phyloP scores from a whole-genome alignment of 2,329 filamentous ascomycete species.

The Sordariomycetes sp. region DNA sequence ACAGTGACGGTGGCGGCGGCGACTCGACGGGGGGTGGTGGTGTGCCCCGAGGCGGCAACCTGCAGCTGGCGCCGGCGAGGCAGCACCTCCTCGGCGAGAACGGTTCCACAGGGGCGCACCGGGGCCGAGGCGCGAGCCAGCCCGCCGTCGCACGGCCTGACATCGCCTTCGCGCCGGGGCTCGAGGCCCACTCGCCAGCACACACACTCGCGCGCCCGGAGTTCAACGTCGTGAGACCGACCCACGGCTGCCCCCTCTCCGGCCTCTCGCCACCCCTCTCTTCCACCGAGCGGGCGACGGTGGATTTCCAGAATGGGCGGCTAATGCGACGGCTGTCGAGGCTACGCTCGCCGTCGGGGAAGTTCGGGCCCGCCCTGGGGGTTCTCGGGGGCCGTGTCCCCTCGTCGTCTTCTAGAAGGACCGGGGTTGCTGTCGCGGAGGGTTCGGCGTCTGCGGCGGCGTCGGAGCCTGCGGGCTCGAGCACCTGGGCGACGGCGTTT shows the following conservation, averaged over 20 bases:
- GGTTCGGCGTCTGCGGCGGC: not conserved
- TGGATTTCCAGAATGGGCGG: constrained; percentile 36
- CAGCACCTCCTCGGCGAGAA: not conserved
- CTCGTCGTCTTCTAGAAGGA: not conserved
- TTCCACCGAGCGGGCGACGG: constrained; percentile 18
- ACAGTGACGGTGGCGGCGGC: not conserved
- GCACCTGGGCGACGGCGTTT: constrained; percentile 46
- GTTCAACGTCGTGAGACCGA: constrained; percentile 31
- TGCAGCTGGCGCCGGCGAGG: not conserved
- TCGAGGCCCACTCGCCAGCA: constrained; percentile 25
- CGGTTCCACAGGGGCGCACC: not conserved
- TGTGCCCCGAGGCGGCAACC: constrained; percentile 7
- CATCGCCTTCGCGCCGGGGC: constrained; percentile 23
- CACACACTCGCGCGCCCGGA: constrained; percentile 18
- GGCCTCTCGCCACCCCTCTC: constrained; percentile 21
- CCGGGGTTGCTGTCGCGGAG: not conserved
- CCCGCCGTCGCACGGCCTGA: not conserved
- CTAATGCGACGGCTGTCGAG: constrained; percentile 32
- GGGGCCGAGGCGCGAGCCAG: not conserved
- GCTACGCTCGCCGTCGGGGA: constrained; percentile 31
- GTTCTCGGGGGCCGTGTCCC: constrained; percentile 15
- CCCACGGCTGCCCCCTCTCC: constrained; percentile 25
- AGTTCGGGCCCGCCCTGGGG: constrained; percentile 34
- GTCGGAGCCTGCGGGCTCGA: not conserved
- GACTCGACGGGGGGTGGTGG: not conserved